Percentiles rank a stretch among this genome's conserved stretches.
Evolutionary conservation across 2,329 filamentous ascomycete species (phyloP).

Genomic region (Fusarium sp.): DNA sequence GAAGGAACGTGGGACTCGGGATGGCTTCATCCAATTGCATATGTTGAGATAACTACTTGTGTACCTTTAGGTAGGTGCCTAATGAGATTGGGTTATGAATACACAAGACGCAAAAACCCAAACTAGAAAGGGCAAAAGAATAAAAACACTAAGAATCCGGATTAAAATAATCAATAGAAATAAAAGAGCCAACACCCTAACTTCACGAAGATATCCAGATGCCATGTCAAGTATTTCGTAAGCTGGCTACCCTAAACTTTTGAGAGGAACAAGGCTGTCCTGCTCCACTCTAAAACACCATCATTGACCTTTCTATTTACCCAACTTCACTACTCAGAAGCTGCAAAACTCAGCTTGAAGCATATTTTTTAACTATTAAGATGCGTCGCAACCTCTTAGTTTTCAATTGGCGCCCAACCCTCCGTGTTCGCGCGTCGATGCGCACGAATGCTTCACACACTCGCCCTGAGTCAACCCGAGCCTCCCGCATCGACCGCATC

Average conservation of each 20-base stretch:
- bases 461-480: constrained; percentile 44
- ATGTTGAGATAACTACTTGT: no score
- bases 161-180: no score
- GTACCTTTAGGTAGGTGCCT: no score
- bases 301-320: not conserved
- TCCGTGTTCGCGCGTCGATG: constrained; percentile 21
- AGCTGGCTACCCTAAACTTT: constrained; percentile 24
- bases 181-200: no score
- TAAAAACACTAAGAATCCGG: no score
- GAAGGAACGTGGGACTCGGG: no score
- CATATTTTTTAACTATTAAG: not conserved
- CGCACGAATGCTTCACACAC: constrained; percentile 10
- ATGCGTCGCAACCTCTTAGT: constrained; percentile 43
- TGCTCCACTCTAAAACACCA: constrained; percentile 26
- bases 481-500: constrained; percentile 56
- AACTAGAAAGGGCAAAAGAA: no score
- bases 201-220: no score
- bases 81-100: no score
- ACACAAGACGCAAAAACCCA: no score
- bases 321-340: not conserved
- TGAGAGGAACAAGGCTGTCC: not conserved
- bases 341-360: not conserved
- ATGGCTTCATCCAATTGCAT: no score
- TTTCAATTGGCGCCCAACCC: constrained; percentile 36
- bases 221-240: not conserved